These are phyloP conservation scores for Syncephalastrum monosporum DNA, from an alignment of 371 early-diverging fungal species.

Conservation along the genomic window DNA sequence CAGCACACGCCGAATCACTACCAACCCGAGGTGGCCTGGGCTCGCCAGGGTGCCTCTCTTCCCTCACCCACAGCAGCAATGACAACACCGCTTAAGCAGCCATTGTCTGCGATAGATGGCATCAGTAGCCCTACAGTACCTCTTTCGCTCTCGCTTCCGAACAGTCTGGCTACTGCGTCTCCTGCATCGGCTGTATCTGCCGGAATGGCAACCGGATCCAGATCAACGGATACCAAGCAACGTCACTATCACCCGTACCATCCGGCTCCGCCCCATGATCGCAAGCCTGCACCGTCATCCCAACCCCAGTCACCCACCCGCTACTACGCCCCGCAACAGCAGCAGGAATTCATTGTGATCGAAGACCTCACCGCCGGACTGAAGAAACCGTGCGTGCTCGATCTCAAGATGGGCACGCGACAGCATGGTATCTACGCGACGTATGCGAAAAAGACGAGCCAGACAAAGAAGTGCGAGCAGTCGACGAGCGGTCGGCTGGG, in stretches of 20 bases:
- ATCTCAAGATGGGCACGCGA: slow-evolving; percentile 96
- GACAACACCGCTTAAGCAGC: no score
- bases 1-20: background rate
- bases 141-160: no score
- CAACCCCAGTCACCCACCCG: background rate
- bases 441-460: slow-evolving; percentile 73
- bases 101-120: no score
- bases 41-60: background rate
- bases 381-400: slow-evolving; percentile 86
- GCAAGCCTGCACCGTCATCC: no score
- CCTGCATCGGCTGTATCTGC: no score
- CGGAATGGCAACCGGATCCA: no score
- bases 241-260: slow-evolving; percentile 6
- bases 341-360: slow-evolving; percentile 82
- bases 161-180: no score
- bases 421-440: slow-evolving; percentile 90
- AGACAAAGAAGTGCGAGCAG: slow-evolving; percentile 83
- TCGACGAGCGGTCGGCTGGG: slow-evolving; percentile 88
- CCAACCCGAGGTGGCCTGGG: slow-evolving; percentile 11
- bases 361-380: slow-evolving; percentile 88
- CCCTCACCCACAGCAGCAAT: no score
- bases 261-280: no score
- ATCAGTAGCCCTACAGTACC: no score
- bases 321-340: background rate
- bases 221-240: slow-evolving; percentile 11